Percentiles rank a stretch among this genome's conserved stretches.
phyloP scores from a whole-genome alignment of 441 rosid species.

The Adansonia madagascariensis region DNA sequence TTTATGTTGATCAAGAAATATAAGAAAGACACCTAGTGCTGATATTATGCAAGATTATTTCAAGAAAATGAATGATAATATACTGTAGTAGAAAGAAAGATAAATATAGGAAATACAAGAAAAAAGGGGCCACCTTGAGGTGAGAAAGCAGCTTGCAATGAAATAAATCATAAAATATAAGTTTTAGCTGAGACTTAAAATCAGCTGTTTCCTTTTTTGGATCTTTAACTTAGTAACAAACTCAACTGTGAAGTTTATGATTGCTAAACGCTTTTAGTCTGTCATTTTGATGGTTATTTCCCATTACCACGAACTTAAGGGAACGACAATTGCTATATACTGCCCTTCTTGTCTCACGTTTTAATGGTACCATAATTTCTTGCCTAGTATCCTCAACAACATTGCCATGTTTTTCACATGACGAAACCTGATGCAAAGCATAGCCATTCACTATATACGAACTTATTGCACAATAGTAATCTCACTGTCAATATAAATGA shows the following conservation, averaged over 20 bases:
- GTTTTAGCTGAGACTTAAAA: neutral
- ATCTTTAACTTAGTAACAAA: conserved; percentile 7
- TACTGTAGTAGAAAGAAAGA: neutral
- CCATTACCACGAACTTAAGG: neutral
- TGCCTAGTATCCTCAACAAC: neutral
- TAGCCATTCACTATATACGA: neutral
- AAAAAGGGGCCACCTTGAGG: neutral
- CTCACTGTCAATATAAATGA: neutral
- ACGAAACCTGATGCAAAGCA: conserved; percentile 6
- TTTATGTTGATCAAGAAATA: conserved; percentile 12
- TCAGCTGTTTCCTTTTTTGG: neutral
- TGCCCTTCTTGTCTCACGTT: neutral
- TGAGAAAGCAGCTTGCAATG: neutral
- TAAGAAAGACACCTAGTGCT: conserved; percentile 12
- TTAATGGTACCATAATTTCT: neutral
- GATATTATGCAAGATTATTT: neutral
- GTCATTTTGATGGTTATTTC: neutral
- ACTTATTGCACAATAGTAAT: neutral
- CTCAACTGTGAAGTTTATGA: neutral
- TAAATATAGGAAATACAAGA: neutral
- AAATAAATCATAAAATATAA: neutral
- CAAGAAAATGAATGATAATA: conserved; percentile 9
- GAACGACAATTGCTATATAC: neutral
- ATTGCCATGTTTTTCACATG: neutral
- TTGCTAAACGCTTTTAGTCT: neutral